phyloP scores from a whole-genome alignment of 768 basidiomycete species.

The Podaxis sp. region DNA sequence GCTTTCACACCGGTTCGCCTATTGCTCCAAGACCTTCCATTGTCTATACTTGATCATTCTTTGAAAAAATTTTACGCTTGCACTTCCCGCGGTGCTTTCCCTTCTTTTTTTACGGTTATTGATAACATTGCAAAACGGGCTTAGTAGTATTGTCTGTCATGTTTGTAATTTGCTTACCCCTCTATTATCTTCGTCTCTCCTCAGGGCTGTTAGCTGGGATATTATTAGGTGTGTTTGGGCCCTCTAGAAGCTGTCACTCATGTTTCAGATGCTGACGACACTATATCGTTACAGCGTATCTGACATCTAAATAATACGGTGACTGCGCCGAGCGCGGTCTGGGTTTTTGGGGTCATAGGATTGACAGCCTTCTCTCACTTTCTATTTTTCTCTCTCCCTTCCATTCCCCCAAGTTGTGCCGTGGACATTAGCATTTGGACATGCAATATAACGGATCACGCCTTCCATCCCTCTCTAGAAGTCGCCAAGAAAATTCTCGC shows the following conservation, averaged over 20 bases:
- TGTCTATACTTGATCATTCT: neutral
- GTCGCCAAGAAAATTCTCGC: neutral
- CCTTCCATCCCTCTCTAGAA: neutral
- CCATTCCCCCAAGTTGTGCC: neutral
- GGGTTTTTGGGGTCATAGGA: neutral
- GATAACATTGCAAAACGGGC: constrained; percentile 1
- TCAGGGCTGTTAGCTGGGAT: neutral
- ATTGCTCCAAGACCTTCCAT: neutral
- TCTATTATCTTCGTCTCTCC: neutral
- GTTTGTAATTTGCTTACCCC: neutral
- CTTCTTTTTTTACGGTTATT: constrained; percentile 7
- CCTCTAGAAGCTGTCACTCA: neutral
- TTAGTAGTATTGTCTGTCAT: constrained; percentile 12
- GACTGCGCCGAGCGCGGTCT: constrained; percentile 4
- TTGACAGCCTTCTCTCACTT: neutral
- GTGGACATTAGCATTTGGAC: neutral
- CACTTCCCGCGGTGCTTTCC: neutral
- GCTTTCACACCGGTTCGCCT: constrained; percentile 7
- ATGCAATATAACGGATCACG: neutral
- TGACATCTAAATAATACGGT: neutral
- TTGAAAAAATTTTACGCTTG: neutral
- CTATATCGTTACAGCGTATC: neutral
- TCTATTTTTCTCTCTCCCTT: neutral
- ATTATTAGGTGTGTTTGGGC: constrained; percentile 6
- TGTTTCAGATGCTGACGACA: neutral